phyloP scores from a whole-genome alignment of 1,284 basidiomycete species.

The Puccinia sorghi region DNA sequence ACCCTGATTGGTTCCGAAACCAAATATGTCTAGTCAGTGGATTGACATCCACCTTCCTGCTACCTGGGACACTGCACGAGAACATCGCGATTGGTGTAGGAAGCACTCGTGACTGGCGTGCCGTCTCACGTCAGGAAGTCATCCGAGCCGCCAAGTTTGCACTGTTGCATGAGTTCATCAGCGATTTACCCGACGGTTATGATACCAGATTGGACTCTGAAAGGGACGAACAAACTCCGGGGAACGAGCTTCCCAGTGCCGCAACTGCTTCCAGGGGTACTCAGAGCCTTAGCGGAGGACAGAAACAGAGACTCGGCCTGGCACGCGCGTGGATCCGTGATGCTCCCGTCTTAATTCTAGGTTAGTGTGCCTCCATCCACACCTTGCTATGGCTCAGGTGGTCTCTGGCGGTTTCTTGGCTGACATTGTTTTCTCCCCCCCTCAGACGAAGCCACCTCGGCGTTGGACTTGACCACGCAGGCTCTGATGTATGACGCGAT shows the following conservation, averaged over 20 bases:
- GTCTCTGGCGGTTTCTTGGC: neutral
- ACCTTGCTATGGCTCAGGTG: neutral
- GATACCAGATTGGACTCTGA: conserved; percentile 68
- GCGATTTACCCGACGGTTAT: conserved; percentile 79
- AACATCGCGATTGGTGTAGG: conserved; percentile 81
- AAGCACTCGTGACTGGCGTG: conserved; percentile 56
- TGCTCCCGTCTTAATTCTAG: conserved; percentile 85
- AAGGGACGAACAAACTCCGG: neutral
- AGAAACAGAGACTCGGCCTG: conserved; percentile 87
- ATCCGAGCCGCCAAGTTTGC: conserved; percentile 79
- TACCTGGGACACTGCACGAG: conserved; percentile 76
- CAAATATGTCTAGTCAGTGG: conserved; percentile 76
- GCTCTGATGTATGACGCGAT: conserved; percentile 85
- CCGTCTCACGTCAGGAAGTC: conserved; percentile 71
- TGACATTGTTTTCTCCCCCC: neutral
- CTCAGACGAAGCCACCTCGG: conserved; percentile 91
- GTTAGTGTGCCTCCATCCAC: conserved; percentile 61
- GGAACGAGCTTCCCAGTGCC: conserved; percentile 59
- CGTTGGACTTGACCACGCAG: conserved; percentile 84
- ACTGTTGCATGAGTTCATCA: conserved; percentile 82
- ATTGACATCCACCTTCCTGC: conserved; percentile 73
- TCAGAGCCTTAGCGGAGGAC: conserved; percentile 75
- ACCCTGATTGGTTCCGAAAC: conserved; percentile 70
- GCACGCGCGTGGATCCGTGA: conserved; percentile 83
- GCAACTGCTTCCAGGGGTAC: conserved; percentile 66